Evolutionary conservation across 2,329 filamentous ascomycete genomes (phyloP), one percentile per base, ranked within the genome.

Genomic region (Teratosphaeria epicoccoides): DNA sequence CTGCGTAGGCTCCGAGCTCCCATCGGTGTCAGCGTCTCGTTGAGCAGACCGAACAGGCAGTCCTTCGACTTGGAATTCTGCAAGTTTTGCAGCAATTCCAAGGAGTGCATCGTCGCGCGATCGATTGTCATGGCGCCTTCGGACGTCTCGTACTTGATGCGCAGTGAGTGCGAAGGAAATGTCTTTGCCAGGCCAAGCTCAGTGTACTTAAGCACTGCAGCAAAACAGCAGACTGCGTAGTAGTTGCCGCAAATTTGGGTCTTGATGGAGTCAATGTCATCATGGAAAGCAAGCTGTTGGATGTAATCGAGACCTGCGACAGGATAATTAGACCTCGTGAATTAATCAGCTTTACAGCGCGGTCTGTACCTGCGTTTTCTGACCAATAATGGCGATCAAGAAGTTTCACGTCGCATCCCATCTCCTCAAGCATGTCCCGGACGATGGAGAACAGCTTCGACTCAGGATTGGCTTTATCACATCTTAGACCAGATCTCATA

Each of bases 41-140:
- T 94, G 45, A 98, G 71, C 0, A 97, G 68, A 0, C 90, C 90
- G 56, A 90, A 91, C 0, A 98, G 73, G 57, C 85, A 91, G 37
- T 91, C 81, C 56, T 83, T 87, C 0, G 89, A 95, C 58, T 85
- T 89, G 0, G 82, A 63, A 59, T 85, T 83, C 11, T 87, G 83
- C 0, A 90, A 65, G 58, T 96, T 98, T 61, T 95, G 88, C 24
- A 97, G 85, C 5, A 98, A 76, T 66, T 98, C 93, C 2, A 98
- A 74, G 0, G 88, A 88, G 33, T 84, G 79, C 24, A 96, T 88
- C 0, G 90, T 95, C 0, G 88, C 85, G 2, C 93, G 77, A 62
- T 96, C 91, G 60, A 97, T 94, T 80, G 95, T 88, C 90, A 97
- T 95, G 0, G 88, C 87, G 23, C 91, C 87, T 64, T 95, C 87